phyloP scores from a whole-genome alignment of 495 filamentous ascomycete genomes.

The Elaphomyces granulatus region DNA sequence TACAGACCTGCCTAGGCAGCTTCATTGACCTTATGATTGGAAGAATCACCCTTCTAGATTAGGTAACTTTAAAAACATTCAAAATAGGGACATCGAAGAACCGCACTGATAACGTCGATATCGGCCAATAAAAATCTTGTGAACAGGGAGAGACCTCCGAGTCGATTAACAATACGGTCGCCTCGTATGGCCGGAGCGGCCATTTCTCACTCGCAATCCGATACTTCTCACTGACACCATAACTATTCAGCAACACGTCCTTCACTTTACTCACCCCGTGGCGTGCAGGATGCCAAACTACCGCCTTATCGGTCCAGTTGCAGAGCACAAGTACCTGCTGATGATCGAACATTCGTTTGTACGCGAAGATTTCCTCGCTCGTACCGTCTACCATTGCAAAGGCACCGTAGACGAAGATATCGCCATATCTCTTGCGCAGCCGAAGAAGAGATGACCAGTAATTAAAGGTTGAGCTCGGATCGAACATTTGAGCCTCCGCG shows the following conservation, averaged over 20 bases:
- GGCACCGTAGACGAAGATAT: conserved; percentile 47
- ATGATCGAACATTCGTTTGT: conserved; percentile 26
- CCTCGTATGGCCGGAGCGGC: conserved; percentile 28
- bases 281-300: conserved; percentile 32
- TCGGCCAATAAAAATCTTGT: no score
- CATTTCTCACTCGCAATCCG: conserved; percentile 15
- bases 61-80: no score
- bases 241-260: conserved; percentile 30
- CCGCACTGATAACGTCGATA: no score
- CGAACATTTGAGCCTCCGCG: conserved; percentile 32
- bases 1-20: no score
- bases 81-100: no score
- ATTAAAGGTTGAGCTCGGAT: conserved; percentile 32
- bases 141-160: no score
- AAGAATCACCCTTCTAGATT: no score
- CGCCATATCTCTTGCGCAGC: conserved; percentile 39
- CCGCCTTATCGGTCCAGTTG: conserved; percentile 32
- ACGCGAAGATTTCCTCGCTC: conserved; percentile 35
- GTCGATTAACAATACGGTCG: conserved; percentile 22
- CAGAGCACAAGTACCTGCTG: conserved; percentile 34
- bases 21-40: no score
- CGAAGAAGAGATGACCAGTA: conserved; percentile 39
- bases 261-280: conserved; percentile 19
- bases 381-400: conserved; percentile 36
- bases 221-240: conserved; percentile 16